Percentiles rank a stretch among this genome's conserved stretches.
Evolutionary conservation across 176 grass and related monocot species (phyloP).

Genomic region (Avena sativa): DNA sequence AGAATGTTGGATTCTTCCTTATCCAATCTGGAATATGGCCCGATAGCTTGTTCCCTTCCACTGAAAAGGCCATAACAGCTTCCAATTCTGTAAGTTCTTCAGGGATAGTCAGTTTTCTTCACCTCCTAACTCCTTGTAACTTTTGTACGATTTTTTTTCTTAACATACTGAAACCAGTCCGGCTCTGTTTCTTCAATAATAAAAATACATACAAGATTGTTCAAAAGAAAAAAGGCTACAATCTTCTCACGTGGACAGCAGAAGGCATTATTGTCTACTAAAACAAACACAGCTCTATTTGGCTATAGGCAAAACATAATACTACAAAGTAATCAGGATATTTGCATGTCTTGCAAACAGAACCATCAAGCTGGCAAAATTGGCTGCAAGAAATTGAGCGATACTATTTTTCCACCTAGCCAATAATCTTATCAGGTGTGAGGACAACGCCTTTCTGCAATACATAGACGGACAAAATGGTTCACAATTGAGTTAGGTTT

Average conservation of each 20-base stretch:
- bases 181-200: no score
- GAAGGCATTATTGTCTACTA: neutral
- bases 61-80: slow-evolving; percentile 36
- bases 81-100: no score
- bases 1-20: slow-evolving; percentile 68
- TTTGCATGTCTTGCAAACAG: neutral
- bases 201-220: neutral
- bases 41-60: slow-evolving; percentile 60
- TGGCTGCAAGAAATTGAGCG: neutral
- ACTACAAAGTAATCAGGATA: neutral
- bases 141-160: no score
- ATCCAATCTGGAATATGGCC: slow-evolving; percentile 76
- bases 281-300: neutral
- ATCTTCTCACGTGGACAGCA: neutral
- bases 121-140: no score
- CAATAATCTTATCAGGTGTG: neutral
- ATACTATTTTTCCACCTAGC: neutral
- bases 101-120: no score
- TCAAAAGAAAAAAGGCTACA: neutral
- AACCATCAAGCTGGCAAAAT: neutral
- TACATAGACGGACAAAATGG: neutral
- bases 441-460: neutral
- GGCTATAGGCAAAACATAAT: neutral
- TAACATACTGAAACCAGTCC: no score
- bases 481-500: neutral